Base-by-base conservation (phyloP, 768 basidiomycete species). In the Pleurotus platypus region DNA sequence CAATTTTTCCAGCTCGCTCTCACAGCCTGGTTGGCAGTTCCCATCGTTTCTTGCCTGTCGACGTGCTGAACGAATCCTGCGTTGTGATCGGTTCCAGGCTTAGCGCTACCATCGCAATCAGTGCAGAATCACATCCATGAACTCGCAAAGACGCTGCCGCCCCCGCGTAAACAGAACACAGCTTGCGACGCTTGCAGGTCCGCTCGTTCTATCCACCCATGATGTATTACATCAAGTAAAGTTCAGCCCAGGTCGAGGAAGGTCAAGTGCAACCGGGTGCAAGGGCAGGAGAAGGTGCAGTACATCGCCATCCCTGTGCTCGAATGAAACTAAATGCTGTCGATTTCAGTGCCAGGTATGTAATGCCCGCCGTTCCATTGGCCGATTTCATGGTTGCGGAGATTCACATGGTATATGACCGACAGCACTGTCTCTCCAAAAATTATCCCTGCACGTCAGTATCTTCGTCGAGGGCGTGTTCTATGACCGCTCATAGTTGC, bases 151-250 rank as follows among this genome's bases (percentile, higher is more conserved):
- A 82, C 86, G 0, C 79, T 90, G 0, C 88, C 91, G 1, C 89
- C 90, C n/a, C 89, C 91, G 5, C 77, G 93, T 57, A 93, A 92
- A 69, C 93, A 94, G 73, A 95, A 95, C 68, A 90, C 92, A 18
- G 93, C 94, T 24, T 95, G 93, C 71, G 93, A 95, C 76, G 89
- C 89, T 53, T 95, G 93, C 84, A 88, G 89, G 89, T 87, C 5
- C 58, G 74, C 45, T 56, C 26, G 3, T 35, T 46, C 62, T 62
- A 57, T 60, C 58, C 62, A 27, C 57, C 64, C 61, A 48, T 48
- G 46, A 48, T 42, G 7, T 54, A n/a, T 42, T 15, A 39, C n/a
- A 15, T 24, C 49, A 42, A 54, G 27, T 54, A 40, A 39, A 39
- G 39, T 45, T 49, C 53, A 30, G 46, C 54, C 56, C 61, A 91